These are phyloP conservation scores for barley (Hordeum vulgare) DNA, from an alignment of 176 grass and related monocot genomes.

Conservation along the genomic window DNA sequence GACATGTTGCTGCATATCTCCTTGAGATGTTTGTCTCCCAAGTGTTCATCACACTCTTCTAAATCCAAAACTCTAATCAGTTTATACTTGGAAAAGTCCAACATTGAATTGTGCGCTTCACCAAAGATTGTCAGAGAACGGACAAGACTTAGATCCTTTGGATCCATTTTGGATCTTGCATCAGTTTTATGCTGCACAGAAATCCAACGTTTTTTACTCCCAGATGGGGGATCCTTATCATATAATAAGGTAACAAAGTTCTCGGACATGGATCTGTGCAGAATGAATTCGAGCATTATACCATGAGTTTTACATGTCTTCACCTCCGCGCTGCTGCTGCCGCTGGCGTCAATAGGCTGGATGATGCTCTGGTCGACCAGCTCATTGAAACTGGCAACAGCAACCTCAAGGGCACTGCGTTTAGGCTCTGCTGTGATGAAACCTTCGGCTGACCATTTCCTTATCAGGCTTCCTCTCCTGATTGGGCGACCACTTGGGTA, in stretches of 20 bases:
- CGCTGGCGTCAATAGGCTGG: not conserved
- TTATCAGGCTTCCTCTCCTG: slow-evolving; percentile 4
- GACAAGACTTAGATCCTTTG: not conserved
- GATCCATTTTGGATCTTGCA: not conserved
- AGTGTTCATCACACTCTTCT: not conserved
- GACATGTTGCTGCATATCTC: not conserved
- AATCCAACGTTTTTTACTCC: not conserved
- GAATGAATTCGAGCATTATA: slow-evolving; percentile 10
- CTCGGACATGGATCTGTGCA: not conserved
- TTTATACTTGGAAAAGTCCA: not conserved
- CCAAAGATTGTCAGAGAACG: not conserved
- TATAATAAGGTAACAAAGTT: not conserved
- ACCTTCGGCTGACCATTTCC: slow-evolving; percentile 12
- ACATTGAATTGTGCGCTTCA: not conserved
- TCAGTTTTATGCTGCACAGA: not conserved
- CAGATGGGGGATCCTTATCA: not conserved
- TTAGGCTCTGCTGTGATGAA: not conserved
- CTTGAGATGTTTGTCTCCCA: not conserved
- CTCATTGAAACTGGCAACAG: not conserved
- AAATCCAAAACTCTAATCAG: slow-evolving; percentile 5
- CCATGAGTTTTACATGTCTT: not conserved
- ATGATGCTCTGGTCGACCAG: not conserved
- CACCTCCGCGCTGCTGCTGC: not conserved
- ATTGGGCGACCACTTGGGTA: not conserved
- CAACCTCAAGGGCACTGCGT: not conserved